Base-by-base conservation (phyloP, 768 basidiomycete species). In the Neoboletus subvelutipes region DNA sequence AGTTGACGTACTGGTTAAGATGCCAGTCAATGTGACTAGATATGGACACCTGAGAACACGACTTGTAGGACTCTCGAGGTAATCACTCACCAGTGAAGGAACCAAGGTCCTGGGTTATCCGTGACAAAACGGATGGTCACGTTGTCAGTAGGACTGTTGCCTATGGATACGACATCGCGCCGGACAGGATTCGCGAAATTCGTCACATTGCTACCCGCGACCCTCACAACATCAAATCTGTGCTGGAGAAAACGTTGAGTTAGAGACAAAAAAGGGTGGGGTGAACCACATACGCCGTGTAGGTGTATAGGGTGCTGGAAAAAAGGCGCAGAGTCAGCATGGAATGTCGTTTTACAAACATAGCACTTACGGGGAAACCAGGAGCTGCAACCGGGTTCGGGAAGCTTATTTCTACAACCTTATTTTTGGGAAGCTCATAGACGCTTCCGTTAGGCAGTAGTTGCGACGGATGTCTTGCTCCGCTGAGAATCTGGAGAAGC, bases 81-180 rank as follows among this genome's bases (percentile, higher is more conserved):
- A 8, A 15, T 34, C 7, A 34, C 63, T 64, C 53, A 74, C 71
- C 72, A 81, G 61, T 80, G 80, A 45, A 80, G 66, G 67, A 80
- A 74, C 81, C 84, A 86, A 11, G 82, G 80, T 12, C 87, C 87
- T 1, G 87, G 76, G 67, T 89, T 89, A 59, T 88, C 80, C 1
- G 85, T 86, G 26, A 71, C 64, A 69, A 85, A 88, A 50, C 85
- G 79, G 50, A 89, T 75, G 5, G 79, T 80, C 22, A 82, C 82
- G 62, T 79, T 69, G 72, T 81, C 70, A 3, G 51, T 60, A 65
- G 78, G 45, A 0, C 24, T 40, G 4, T 13, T 45, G 13, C 71
- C 72, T 0, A 67, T 52, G 34, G 62, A 67, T 18, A 73, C 68
- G 9, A 70, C 69, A 24, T 77, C 76, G 15, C 76, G 69, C 28